Evolutionary conservation across 2,329 filamentous ascomycete genomes (phyloP).

Genomic region (Fusarium pseudoanthophilum): DNA sequence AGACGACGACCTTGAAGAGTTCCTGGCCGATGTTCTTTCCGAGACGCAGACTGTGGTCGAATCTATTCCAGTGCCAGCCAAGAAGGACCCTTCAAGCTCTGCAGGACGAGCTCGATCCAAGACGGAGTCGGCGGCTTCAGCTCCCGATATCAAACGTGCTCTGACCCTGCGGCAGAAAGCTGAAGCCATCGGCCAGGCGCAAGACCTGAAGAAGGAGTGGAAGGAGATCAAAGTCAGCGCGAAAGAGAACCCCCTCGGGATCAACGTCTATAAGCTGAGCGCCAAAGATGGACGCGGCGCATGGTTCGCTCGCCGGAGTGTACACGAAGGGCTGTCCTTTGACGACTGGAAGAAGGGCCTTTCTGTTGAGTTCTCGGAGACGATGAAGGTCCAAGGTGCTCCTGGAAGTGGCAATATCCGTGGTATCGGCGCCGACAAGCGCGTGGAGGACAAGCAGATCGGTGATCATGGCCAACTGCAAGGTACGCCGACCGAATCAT

Average conservation of each 20-base stretch:
- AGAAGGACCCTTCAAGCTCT: constrained; percentile 54
- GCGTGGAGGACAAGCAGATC: constrained; percentile 70
- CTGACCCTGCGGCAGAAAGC: constrained; percentile 53
- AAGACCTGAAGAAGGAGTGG: constrained; percentile 81
- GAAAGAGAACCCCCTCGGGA: constrained; percentile 78
- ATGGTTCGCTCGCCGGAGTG: constrained; percentile 89
- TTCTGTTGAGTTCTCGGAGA: constrained; percentile 82
- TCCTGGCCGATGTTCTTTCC: constrained; percentile 69
- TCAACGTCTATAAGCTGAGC: constrained; percentile 82
- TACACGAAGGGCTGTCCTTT: constrained; percentile 83
- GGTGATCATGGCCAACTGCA: constrained; percentile 71
- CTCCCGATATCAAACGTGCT: constrained; percentile 64
- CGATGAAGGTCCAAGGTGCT: constrained; percentile 74
- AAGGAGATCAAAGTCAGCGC: constrained; percentile 81
- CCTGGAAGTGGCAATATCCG: constrained; percentile 81
- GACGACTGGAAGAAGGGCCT: constrained; percentile 81
- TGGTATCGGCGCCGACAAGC: constrained; percentile 84
- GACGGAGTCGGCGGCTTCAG: constrained; percentile 63
- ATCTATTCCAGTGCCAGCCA: constrained; percentile 70
- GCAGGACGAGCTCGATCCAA: constrained; percentile 63
- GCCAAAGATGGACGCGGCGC: constrained; percentile 84
- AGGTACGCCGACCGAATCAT: constrained; percentile 54
- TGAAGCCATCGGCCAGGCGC: constrained; percentile 59
- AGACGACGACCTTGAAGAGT: constrained; percentile 62
- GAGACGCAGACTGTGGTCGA: constrained; percentile 78